Conservation (phyloP, 352 stramenopile species). For the Bremia lactucae region DNA sequence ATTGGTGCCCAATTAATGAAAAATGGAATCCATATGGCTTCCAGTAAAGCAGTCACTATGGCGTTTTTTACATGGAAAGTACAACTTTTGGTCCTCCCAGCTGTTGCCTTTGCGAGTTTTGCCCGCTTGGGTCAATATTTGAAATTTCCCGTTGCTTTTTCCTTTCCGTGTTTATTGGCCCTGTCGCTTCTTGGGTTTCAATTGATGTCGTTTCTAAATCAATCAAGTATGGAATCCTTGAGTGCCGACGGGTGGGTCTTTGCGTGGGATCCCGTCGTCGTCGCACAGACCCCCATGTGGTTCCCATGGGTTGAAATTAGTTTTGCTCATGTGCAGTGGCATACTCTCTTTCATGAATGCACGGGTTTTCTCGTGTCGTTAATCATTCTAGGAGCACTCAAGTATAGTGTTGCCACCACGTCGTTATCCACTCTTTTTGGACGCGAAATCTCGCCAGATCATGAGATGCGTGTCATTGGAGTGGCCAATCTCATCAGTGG, state of each 20-base stretch:
- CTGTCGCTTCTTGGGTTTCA: conserved; percentile 56
- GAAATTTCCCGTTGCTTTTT: conserved; percentile 54
- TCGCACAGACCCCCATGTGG: conserved; percentile 66
- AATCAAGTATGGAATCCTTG: conserved; percentile 27
- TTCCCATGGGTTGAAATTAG: conserved; percentile 66
- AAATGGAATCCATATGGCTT: conserved; percentile 74
- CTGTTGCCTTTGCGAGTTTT: conserved; percentile 44
- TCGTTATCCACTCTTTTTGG: conserved; percentile 75
- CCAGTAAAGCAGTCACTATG: conserved; percentile 36
- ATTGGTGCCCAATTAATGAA: conserved; percentile 70
- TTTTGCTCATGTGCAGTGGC: conserved; percentile 47
- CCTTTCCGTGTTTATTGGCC: conserved; percentile 56
- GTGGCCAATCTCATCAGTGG: conserved; percentile 61
- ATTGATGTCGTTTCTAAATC: conserved; percentile 18
- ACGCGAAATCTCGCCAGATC: conserved; percentile 65
- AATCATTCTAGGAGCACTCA: conserved; percentile 61
- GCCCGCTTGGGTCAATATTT: conserved; percentile 49
- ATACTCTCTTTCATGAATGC: conserved; percentile 43
- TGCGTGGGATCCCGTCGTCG: conserved; percentile 46
- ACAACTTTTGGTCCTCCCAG: conserved; percentile 43
- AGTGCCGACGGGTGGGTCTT: conserved; percentile 45
- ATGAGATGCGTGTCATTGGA: conserved; percentile 74
- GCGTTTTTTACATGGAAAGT: conserved; percentile 49
- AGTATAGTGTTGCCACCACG: conserved; percentile 72
- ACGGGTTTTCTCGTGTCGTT: conserved; percentile 56